Conservation (phyloP, 352 stramenopile genomes). For the Detonula confervacea region DNA sequence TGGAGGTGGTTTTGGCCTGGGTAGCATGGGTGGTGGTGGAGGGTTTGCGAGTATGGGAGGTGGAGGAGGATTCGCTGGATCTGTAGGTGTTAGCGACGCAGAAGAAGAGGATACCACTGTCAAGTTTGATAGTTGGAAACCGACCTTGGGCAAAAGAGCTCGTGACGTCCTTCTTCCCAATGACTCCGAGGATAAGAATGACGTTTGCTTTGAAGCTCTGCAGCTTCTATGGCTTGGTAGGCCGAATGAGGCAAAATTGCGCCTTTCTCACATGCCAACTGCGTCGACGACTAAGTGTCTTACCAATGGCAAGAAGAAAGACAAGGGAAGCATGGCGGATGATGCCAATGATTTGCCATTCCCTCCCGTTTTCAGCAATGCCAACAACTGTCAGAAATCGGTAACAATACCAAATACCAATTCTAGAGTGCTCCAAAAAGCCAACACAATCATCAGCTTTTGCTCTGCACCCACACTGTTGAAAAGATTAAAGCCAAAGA, state of each 20-base stretch:
- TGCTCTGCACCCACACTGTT: conserved; percentile 66
- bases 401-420: conserved; percentile 6
- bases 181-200: conserved; percentile 18
- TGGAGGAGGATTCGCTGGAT: not conserved
- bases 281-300: too few species aligned
- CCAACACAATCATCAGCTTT: conserved; percentile 79
- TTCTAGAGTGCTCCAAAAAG: conserved; percentile 56
- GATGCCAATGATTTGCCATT: conserved; percentile 21
- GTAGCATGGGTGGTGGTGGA: conserved; percentile 72
- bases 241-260: conserved; percentile 62
- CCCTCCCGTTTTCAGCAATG: conserved; percentile 15
- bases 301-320: not conserved
- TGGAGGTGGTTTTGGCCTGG: conserved; percentile 48
- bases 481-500: conserved; percentile 65
- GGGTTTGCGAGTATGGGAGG: conserved; percentile 66
- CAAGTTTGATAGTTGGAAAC: conserved; percentile 74
- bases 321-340: too few species aligned
- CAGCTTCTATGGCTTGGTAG: conserved; percentile 72
- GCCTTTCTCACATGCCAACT: conserved; percentile 42
- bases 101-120: conserved; percentile 48
- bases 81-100: conserved; percentile 8
- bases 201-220: conserved; percentile 66
- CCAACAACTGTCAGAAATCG: conserved; percentile 1
- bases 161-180: conserved; percentile 61
- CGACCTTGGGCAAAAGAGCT: conserved; percentile 43